phyloP scores from a whole-genome alignment of 169 alveolate genomes.

The Neospora caninum region DNA sequence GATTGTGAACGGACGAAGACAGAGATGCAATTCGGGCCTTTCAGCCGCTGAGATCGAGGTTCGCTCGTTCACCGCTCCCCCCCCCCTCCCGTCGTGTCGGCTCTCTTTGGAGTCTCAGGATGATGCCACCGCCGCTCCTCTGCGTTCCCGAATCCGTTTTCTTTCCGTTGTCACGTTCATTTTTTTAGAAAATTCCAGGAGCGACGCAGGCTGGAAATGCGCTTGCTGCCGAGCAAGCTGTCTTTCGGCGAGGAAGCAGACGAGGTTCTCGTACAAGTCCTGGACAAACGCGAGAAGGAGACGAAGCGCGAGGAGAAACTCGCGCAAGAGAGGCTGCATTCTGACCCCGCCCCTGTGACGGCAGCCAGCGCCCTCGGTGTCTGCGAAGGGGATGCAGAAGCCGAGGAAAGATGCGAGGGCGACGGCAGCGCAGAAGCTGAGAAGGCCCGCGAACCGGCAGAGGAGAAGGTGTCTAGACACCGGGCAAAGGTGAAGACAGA shows the following conservation, averaged over 20 bases:
- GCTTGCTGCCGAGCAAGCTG: conserved; percentile 37
- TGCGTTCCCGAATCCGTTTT: neutral
- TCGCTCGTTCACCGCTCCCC: too few species aligned
- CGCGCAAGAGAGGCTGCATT: neutral
- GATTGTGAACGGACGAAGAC: too few species aligned
- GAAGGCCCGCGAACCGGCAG: neutral
- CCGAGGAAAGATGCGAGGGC: neutral
- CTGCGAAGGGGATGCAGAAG: too few species aligned
- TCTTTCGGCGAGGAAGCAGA: conserved; percentile 51
- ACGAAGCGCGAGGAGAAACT: neutral
- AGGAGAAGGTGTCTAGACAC: neutral
- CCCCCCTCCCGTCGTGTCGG: too few species aligned
- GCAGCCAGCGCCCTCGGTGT: neutral
- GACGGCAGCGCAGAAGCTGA: neutral
- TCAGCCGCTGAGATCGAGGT: too few species aligned
- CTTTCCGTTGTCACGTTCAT: neutral
- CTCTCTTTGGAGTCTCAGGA: too few species aligned
- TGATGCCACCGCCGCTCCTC: too few species aligned
- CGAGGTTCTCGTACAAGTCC: conserved; percentile 8
- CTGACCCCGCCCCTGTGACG: neutral
- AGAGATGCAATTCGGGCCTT: too few species aligned
- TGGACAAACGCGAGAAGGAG: neutral
- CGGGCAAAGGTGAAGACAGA: neutral
- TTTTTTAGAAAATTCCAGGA: conserved; percentile 41
- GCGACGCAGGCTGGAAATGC: conserved; percentile 26